Evolutionary conservation across 371 early-diverging fungal species (phyloP), one percentile per base, ranked within the genome.

Genomic region (Ordospora pajunii): DNA sequence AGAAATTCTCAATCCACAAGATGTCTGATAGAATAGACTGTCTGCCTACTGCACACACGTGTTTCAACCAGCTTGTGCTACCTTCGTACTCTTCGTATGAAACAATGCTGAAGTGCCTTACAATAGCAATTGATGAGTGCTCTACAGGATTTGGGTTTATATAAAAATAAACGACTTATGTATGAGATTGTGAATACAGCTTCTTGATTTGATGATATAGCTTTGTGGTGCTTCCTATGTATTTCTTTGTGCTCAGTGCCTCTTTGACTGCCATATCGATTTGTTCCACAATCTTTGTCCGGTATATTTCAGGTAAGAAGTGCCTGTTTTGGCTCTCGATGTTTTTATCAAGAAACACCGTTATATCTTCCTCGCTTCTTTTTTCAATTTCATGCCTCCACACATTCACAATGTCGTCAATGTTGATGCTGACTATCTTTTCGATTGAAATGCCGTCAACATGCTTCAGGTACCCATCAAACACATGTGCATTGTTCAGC

Each of bases 1-100:
- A 95, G 83, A 93, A 92, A 85, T 97, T 97, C 89, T 93, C 94
- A 84, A 94, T 97, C 78, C 95, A 95, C 87, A 94, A 92, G 85
- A 81, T 84, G 10, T 88, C 89, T 1, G 67, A 68, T 12, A 46
- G 63, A 22, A 87, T 88, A 6, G 86, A 87, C 37, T 88, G 96
- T 27, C 87, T 97, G 21, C 96, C 96, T 1, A 90, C 91, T 12
- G 95, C 97, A 4, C 97, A 96, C 82, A 97, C 97, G 1, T 78
- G 67, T 52, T 63, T 78, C 67, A 97, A 97, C 82, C 96, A 96
- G 87, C 84, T 97, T 53, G 97, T 95, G 83, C 80, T 97, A 43
- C 97, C 97, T 17, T 88, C 89, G 77, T 97, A 95, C 80, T 90
- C 91, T 40, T 87, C 88, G 14, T 97, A 95, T 82, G 96, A 96